phyloP scores from a whole-genome alignment of 1,284 basidiomycete genomes.

The Moniliella sp. region DNA sequence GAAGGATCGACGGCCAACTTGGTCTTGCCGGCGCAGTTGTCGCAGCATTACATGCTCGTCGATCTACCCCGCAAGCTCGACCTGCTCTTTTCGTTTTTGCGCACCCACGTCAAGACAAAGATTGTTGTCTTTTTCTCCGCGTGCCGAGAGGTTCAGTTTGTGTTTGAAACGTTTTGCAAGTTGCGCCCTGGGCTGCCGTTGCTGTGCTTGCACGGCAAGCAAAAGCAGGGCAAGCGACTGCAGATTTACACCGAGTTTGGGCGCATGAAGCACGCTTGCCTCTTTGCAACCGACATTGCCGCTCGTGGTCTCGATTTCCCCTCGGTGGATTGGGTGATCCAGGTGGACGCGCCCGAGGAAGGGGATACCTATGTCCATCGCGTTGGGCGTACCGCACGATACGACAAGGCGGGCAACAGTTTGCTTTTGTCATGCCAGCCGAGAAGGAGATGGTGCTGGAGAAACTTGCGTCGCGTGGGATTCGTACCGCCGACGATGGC shows the following conservation, averaged over 20 bases:
- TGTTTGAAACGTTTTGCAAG: slow-evolving; percentile 84
- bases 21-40: slow-evolving; percentile 45
- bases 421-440: slow-evolving; percentile 64
- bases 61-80: slow-evolving; percentile 71
- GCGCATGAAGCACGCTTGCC: slow-evolving; percentile 20
- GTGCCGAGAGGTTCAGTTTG: slow-evolving; percentile 67
- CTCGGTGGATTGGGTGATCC: slow-evolving; percentile 85
- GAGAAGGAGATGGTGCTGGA: slow-evolving; percentile 59
- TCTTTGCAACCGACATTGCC: slow-evolving; percentile 63
- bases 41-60: slow-evolving; percentile 74
- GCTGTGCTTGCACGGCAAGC: slow-evolving; percentile 82
- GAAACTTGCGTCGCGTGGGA: slow-evolving; percentile 50
- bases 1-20: slow-evolving; percentile 19
- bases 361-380: slow-evolving; percentile 95
- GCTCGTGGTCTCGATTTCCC: slow-evolving; percentile 92
- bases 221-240: slow-evolving; percentile 74
- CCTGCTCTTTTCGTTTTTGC: slow-evolving; percentile 80
- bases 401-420: slow-evolving; percentile 69
- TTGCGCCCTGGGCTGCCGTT: slow-evolving; percentile 79
- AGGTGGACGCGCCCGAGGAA: slow-evolving; percentile 91
- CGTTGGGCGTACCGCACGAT: slow-evolving; percentile 81
- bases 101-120: slow-evolving; percentile 76
- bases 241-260: slow-evolving; percentile 28
- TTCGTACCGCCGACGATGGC: slow-evolving; percentile 32
- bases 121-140: slow-evolving; percentile 79